phyloP scores from a whole-genome alignment of 495 filamentous ascomycete genomes.

The Sporormia fimetaria region DNA sequence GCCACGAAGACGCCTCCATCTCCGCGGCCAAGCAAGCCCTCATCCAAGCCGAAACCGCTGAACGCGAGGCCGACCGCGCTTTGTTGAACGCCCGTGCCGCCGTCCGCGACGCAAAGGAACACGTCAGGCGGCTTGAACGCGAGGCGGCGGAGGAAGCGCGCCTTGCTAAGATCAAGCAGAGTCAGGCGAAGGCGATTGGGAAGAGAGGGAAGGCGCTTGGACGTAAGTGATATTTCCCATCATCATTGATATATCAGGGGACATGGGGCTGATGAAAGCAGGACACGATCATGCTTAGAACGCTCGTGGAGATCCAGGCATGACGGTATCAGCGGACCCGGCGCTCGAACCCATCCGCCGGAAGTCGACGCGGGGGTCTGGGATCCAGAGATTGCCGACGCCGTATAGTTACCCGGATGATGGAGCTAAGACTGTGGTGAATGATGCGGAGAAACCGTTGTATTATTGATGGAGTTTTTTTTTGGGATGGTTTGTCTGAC shows the following conservation, averaged over 20 bases:
- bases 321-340: no score
- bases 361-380: no score
- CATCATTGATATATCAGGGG: not conserved
- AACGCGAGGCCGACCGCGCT: slow-evolving; percentile 52
- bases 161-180: slow-evolving; percentile 54
- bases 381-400: no score
- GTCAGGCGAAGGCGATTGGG: slow-evolving; percentile 48
- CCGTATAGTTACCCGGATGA: no score
- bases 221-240: slow-evolving; percentile 37
- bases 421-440: no score
- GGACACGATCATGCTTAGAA: no score
- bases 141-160: slow-evolving; percentile 51
- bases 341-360: no score
- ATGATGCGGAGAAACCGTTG: no score
- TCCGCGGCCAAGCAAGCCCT: slow-evolving; percentile 46
- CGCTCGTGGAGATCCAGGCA: no score
- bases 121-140: slow-evolving; percentile 49
- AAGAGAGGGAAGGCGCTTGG: slow-evolving; percentile 57
- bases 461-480: no score
- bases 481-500: no score
- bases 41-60: slow-evolving; percentile 46
- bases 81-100: slow-evolving; percentile 44
- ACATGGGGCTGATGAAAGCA: no score
- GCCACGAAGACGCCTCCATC: slow-evolving; percentile 48
- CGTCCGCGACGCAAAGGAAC: slow-evolving; percentile 49